Base-by-base conservation (phyloP, 2,329 filamentous ascomycete genomes). In the Ophiognomonia clavigignenti-juglandacearum region DNA sequence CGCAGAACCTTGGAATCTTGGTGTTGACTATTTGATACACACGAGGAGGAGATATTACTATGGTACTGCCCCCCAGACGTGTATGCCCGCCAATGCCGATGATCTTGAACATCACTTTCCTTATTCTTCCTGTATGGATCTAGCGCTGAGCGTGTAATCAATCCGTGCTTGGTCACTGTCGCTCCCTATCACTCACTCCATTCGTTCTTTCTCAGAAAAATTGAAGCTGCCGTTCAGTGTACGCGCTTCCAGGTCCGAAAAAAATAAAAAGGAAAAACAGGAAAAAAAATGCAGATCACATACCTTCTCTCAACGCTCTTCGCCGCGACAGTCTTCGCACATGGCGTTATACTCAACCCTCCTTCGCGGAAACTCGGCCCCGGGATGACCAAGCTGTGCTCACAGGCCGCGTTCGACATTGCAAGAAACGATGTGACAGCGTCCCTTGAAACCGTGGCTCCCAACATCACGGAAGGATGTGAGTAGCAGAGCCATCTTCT, bases 381-480 rank as follows among this genome's bases (percentile, higher is more conserved):
- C 13, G 35, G 29, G 16, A 46, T 36, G 44, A 41, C 44, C 16
- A 38, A 31, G 9, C 20, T 46, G 14, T 46, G 44, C 26, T 36
- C 37, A 8, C 44, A 46, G 14, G 11, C 44, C n/a, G 44, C 44
- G 4, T 46, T 46, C 29, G 44, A 46, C 26, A 41, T 46, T 13
- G 44, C 44, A 11, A 45, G 23, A 27, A 27, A 27, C 6, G 44
- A 46, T 13, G 37, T 46, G 16, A 46, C 44, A 2, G 44, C 44
- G 8, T 46, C 44, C 2, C 44, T 46, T 8, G 44, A 46, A 19
- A 46, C 44, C 29, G 44, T 46, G 18, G 35, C 44, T n/a, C 44
- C 44, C 14, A 46, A 46, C 4, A 46, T 46, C n/a, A 41, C 44
- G 14, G 44, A 36, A 20, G 44, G 44, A 9, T 46, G 44, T 46